Percentiles rank a stretch among this genome's conserved stretches.
Conservation (phyloP, 1,284 basidiomycete genomes). For the Chalciporus piperatoides region DNA sequence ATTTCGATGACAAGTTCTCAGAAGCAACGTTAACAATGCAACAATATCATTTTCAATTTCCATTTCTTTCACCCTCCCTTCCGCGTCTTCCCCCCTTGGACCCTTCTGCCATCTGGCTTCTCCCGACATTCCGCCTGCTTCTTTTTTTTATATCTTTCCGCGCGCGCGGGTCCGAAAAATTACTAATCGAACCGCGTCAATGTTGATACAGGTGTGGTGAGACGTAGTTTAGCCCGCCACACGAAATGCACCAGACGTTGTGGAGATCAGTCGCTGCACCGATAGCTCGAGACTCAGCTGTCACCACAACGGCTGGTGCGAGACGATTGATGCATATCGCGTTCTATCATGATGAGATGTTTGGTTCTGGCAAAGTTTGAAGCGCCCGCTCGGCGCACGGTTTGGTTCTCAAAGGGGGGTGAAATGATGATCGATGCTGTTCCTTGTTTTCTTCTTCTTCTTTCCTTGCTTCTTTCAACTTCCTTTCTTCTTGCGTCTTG, state of each 20-base stretch:
- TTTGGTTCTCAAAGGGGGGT: constrained; percentile 6
- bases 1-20: no score
- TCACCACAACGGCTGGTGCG: no score
- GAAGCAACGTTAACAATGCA: neutral
- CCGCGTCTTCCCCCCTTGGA: neutral
- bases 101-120: neutral
- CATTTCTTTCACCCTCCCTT: neutral
- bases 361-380: constrained; percentile 6
- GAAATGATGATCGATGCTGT: neutral
- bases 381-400: neutral
- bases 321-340: neutral
- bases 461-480: neutral
- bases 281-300: no score
- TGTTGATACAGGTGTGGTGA: neutral
- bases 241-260: no score
- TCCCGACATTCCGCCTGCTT: neutral
- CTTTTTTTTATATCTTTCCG: neutral
- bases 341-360: neutral
- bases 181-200: constrained; percentile 4
- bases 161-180: constrained; percentile 7
- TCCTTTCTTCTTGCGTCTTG: neutral
- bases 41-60: neutral
- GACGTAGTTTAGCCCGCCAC: no score
- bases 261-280: no score
- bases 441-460: neutral